Conservation (phyloP, 306 rosid species). For the Crataegus laevigata region DNA sequence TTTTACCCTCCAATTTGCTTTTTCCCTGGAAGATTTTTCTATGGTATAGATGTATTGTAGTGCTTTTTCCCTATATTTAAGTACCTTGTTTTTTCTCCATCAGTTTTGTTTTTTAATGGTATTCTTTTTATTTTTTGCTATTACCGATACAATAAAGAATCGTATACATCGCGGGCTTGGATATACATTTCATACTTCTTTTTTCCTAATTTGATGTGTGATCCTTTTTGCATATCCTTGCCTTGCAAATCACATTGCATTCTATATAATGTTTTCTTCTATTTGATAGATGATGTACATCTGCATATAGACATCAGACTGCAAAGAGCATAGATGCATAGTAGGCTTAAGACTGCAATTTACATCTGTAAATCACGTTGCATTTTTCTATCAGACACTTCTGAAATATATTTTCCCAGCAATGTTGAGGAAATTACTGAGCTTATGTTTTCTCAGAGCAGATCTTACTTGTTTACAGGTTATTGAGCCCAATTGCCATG, state of each 20-base stretch:
- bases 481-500: conserved; percentile 94
- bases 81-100: not conserved
- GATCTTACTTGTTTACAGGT: conserved; percentile 46
- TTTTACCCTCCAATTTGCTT: conserved; percentile 11
- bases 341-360: too few species aligned
- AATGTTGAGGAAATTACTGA: not conserved
- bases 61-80: too few species aligned
- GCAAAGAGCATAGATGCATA: too few species aligned
- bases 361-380: too few species aligned
- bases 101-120: not conserved
- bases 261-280: not conserved
- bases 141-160: not conserved
- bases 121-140: not conserved
- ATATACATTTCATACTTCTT: not conserved
- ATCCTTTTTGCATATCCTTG: not conserved
- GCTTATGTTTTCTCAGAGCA: conserved; percentile 8
- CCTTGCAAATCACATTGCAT: not conserved
- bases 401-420: not conserved
- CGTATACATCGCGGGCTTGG: not conserved
- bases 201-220: not conserved
- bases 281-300: not conserved
- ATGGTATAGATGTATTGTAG: too few species aligned
- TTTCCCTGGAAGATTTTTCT: not conserved
- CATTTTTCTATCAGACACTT: not conserved
- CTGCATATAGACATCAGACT: too few species aligned